Conservation (phyloP, 2,329 filamentous ascomycete species). For the Pseudocercospora fijiensis region DNA sequence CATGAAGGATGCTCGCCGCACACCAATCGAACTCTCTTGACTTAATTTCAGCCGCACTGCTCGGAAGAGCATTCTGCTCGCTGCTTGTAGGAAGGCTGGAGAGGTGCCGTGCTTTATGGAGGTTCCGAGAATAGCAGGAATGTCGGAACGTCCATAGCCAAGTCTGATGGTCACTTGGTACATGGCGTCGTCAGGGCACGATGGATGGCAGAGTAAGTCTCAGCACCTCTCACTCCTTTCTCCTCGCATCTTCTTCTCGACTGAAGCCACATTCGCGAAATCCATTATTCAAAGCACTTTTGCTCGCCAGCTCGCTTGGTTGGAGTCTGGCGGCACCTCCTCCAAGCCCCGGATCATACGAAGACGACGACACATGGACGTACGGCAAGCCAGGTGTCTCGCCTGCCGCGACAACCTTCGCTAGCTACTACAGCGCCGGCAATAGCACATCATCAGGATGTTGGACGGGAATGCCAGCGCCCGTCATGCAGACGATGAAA, state of each 20-base stretch:
- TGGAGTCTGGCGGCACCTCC: neutral
- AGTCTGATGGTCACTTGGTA: neutral
- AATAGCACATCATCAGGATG: neutral
- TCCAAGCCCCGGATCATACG: neutral
- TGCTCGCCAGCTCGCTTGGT: neutral
- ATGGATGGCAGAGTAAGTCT: no score
- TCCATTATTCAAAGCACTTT: neutral
- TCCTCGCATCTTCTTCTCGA: neutral
- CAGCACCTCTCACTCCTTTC: neutral
- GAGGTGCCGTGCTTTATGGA: neutral
- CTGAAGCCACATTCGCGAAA: neutral
- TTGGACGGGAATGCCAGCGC: neutral
- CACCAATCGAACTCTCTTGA: neutral
- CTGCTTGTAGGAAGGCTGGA: neutral
- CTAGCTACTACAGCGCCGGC: neutral
- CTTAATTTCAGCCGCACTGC: neutral
- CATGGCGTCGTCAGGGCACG: no score
- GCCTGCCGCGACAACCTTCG: neutral
- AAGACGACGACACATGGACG: neutral
- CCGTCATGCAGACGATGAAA: neutral
- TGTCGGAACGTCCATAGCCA: neutral
- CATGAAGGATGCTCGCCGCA: neutral
- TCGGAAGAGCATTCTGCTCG: neutral
- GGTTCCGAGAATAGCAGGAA: neutral
- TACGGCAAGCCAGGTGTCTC: neutral